A percentile compares a stretch with the other conserved stretches of the same genome.
phyloP scores from a whole-genome alignment of 2,329 filamentous ascomycete genomes.

The Reticulascus tulasneorum region DNA sequence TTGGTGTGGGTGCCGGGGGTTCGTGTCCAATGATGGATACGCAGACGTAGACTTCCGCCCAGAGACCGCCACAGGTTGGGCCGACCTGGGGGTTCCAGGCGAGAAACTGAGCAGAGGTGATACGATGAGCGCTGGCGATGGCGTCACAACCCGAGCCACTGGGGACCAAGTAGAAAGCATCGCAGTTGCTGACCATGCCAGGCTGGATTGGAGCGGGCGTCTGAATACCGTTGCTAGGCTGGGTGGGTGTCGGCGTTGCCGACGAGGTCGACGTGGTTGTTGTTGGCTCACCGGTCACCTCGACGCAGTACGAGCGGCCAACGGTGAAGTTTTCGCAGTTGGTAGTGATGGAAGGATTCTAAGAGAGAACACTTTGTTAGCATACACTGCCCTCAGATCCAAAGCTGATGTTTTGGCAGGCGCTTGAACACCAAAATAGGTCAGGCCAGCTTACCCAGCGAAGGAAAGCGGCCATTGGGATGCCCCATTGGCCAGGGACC shows the following conservation, averaged over 20 bases:
- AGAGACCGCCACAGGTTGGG: constrained; percentile 10
- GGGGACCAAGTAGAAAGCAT: constrained; percentile 9
- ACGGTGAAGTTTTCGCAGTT: not conserved
- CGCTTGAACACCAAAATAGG: not conserved
- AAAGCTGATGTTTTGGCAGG: not conserved
- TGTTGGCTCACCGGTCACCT: not conserved
- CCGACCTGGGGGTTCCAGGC: constrained; percentile 13
- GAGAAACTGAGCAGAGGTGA: constrained; percentile 19
- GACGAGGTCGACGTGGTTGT: not conserved
- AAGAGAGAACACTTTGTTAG: not conserved
- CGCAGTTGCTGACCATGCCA: constrained; percentile 10
- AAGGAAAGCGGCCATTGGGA: constrained; percentile 1
- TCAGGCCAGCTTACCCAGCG: not conserved
- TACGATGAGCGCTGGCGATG: constrained; percentile 17
- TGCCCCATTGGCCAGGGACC: constrained; percentile 1
- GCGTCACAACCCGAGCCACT: constrained; percentile 17
- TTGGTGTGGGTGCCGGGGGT: not conserved
- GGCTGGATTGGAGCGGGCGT: constrained; percentile 5
- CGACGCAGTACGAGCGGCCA: constrained; percentile 2
- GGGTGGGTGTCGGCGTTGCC: constrained; percentile 7
- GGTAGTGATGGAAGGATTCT: constrained; percentile 2
- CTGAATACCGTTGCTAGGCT: not conserved
- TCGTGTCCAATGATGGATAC: constrained; percentile 8
- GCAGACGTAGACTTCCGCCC: constrained; percentile 9
- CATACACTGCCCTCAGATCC: not conserved